Percentiles rank a stretch among this genome's conserved stretches.
Conservation (phyloP, 2,329 filamentous ascomycete species). For the Diaporthe sp. region DNA sequence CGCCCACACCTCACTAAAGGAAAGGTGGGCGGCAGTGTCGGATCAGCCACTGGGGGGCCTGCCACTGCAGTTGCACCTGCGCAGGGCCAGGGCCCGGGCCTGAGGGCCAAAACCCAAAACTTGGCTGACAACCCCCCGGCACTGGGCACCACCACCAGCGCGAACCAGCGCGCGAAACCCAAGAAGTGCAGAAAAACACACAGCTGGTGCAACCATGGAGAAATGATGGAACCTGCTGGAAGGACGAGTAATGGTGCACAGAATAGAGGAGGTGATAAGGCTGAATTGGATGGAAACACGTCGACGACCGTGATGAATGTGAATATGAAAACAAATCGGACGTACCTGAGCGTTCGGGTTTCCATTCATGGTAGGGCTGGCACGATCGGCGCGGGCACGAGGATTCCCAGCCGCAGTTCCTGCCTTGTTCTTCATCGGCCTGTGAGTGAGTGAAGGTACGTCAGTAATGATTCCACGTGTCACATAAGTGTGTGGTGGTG, state of each 20-base stretch:
- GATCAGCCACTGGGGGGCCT: slow-evolving; percentile 22
- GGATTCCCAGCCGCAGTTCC: slow-evolving; percentile 77
- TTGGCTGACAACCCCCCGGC: slow-evolving; percentile 31
- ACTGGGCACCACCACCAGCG: neutral
- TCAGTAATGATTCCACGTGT: slow-evolving; percentile 34
- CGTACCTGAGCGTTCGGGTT: slow-evolving; percentile 66
- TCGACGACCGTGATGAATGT: slow-evolving; percentile 16
- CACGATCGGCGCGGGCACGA: slow-evolving; percentile 73
- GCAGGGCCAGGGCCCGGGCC: slow-evolving; percentile 27
- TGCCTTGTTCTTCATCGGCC: slow-evolving; percentile 81
- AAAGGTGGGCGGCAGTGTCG: slow-evolving; percentile 34
- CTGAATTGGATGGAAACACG: neutral
- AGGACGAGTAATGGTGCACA: slow-evolving; percentile 11
- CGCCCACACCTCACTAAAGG: slow-evolving; percentile 32
- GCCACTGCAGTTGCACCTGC: slow-evolving; percentile 11
- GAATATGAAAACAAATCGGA: slow-evolving; percentile 30
- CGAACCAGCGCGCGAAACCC: slow-evolving; percentile 14
- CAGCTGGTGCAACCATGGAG: slow-evolving; percentile 19
- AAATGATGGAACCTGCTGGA: neutral
- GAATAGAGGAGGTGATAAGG: neutral
- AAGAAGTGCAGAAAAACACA: slow-evolving; percentile 4
- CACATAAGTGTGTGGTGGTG: neutral
- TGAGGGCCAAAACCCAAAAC: slow-evolving; percentile 36
- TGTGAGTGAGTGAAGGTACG: slow-evolving; percentile 52
- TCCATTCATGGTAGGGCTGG: slow-evolving; percentile 72